phyloP scores from a whole-genome alignment of 2,329 filamentous ascomycete genomes.

The Aspergillus ochraceus region DNA sequence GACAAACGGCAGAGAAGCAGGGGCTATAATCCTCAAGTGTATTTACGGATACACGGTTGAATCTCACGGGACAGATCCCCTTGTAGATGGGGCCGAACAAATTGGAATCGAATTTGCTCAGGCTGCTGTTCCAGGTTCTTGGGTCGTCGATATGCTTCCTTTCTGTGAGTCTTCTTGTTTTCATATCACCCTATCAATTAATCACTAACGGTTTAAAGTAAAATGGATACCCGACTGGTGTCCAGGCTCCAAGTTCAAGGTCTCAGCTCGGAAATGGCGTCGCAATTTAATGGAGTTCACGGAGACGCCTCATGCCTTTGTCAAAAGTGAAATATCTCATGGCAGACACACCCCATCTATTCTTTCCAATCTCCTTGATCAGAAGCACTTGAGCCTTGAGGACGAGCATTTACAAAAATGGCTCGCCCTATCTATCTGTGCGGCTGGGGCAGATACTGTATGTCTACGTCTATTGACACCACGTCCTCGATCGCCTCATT shows the following conservation, averaged over 20 bases:
- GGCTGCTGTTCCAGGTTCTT: background rate
- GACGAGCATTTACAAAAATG: background rate
- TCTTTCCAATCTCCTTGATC: background rate
- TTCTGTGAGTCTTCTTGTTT: background rate
- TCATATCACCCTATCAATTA: too few species aligned
- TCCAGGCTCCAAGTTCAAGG: background rate
- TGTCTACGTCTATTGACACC: background rate
- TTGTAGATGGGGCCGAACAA: background rate
- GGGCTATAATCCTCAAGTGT: background rate
- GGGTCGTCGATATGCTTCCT: background rate
- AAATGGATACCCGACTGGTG: conserved; percentile 3
- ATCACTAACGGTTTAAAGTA: background rate
- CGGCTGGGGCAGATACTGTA: conserved; percentile 1
- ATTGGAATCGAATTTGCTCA: conserved; percentile 1
- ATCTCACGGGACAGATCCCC: background rate
- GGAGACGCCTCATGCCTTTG: conserved; percentile 1
- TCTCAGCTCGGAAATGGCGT: background rate
- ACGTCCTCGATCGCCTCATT: too few species aligned
- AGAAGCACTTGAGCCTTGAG: background rate
- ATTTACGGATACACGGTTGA: conserved; percentile 4
- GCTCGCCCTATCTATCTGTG: background rate
- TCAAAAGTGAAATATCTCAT: background rate
- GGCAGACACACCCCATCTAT: background rate
- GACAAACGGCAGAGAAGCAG: background rate
- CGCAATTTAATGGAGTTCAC: background rate